Base-by-base conservation (phyloP, 495 filamentous ascomycete species). In the Chaetomidium leptoderma region DNA sequence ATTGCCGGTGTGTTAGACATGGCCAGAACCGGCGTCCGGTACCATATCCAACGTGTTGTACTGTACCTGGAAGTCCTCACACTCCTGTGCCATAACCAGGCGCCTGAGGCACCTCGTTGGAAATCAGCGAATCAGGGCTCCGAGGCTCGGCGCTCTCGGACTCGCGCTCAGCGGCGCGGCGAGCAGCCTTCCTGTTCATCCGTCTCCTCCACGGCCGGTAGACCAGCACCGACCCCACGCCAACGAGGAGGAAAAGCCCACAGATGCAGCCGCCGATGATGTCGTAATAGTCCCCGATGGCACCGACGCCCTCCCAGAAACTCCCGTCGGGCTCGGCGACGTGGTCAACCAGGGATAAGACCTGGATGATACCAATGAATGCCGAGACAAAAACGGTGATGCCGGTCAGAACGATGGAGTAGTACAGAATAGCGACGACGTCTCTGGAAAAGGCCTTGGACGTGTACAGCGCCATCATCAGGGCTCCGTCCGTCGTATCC, bases 381-480 rank as follows among this genome's bases (percentile, higher is more conserved):
- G 88, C 78, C 21, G 92, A 89, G 13, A 97, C 92, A 11, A 90
- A 70, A n/a, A 97, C 87, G 2, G 92, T 96, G 55, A 96, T 79
- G 1, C 80, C 80, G 0, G 90, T 96, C 17, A 97, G 76, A 3
- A 96, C 88, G 65, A 95, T 92, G 14, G 89, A 93, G 76, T 96
- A 97, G 74, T 97, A 97, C 11, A 96, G 70, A 52, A 96, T 89
- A 14, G 92, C 91, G 39, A 97, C 85, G 0, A 79, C 78, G 64
- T 97, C 93, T 44, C 87, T 73, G 2, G 88, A 84, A 47, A 89
- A 78, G 7, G 80, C 76, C 32, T 87, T 85, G 35, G 83, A 89
- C 0, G 91, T 89, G 74, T 98, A 98, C 6, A 97, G 77, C 0
- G 88, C 84, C 81, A 95, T 92, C 92, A 97, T 97, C 0, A 96